Conservation (phyloP, 495 filamentous ascomycete species). For the Xylaria sp. region DNA sequence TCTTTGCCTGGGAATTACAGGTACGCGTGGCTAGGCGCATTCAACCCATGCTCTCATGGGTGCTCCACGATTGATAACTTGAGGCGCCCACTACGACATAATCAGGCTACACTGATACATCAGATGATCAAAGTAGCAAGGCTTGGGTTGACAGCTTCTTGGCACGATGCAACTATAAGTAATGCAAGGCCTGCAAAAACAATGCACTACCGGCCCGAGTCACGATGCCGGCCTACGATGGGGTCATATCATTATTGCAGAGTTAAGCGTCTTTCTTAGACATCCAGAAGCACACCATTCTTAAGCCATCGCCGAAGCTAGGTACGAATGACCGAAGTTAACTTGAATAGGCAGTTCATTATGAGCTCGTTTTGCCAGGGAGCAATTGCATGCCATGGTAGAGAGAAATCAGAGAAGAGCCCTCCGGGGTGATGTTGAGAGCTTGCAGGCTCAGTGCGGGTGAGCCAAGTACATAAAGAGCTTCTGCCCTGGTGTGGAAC, state of each 20-base stretch:
- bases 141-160: not conserved
- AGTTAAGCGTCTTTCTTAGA: not conserved
- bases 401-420: not conserved
- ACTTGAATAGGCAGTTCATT: conserved; percentile 11
- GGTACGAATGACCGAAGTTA: not conserved
- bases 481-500: not conserved
- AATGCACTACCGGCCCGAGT: not conserved
- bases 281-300: not conserved
- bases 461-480: not conserved
- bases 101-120: not conserved
- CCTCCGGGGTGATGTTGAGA: not conserved
- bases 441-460: not conserved
- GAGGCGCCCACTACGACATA: not conserved
- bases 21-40: not conserved
- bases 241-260: not conserved
- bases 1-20: not conserved
- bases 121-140: not conserved
- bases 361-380: not conserved
- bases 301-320: not conserved
- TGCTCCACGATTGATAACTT: not conserved
- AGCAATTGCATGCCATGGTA: not conserved
- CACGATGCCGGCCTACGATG: not conserved
- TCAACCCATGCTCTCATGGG: not conserved
- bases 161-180: not conserved
- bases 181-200: not conserved